Evolutionary conservation across 2,329 filamentous ascomycete genomes (phyloP).

Genomic region (Lomentospora prolificans): DNA sequence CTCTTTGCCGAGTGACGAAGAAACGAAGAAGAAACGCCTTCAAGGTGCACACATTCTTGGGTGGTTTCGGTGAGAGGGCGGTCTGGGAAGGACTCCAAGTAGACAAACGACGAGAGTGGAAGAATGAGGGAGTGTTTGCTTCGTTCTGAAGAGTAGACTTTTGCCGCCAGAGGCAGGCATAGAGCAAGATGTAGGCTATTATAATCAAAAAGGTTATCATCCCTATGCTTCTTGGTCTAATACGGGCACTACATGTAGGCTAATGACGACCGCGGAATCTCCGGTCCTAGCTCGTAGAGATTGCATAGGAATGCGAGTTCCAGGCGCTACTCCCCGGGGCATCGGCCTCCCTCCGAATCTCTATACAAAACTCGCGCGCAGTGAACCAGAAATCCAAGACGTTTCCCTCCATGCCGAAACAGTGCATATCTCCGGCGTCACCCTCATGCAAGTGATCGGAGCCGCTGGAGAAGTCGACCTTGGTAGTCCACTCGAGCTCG

Average conservation of each 20-base stretch:
- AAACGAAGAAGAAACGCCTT: neutral
- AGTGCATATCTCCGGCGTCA: neutral
- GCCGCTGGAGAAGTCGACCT: neutral
- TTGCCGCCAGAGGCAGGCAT: neutral
- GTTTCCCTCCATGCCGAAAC: neutral
- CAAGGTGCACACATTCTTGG: too few species aligned
- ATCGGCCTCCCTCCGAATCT: neutral
- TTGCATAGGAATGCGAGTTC: neutral
- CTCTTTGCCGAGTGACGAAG: too few species aligned
- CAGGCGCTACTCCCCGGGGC: neutral
- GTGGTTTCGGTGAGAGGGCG: too few species aligned
- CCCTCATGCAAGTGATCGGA: neutral
- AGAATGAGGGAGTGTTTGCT: too few species aligned
- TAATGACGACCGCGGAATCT: too few species aligned
- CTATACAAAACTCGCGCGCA: neutral
- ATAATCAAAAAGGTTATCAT: too few species aligned
- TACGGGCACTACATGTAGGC: too few species aligned
- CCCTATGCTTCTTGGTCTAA: too few species aligned
- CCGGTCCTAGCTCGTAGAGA: neutral
- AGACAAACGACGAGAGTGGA: too few species aligned
- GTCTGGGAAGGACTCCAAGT: too few species aligned
- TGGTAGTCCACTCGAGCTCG: neutral
- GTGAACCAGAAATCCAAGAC: neutral
- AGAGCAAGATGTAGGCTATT: neutral
- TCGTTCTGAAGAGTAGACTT: neutral